Percentiles rank a stretch among this genome's conserved stretches.
These are phyloP conservation scores for Triangularia verruculosa DNA, from an alignment of 2,329 filamentous ascomycete species.

Conservation along the genomic window DNA sequence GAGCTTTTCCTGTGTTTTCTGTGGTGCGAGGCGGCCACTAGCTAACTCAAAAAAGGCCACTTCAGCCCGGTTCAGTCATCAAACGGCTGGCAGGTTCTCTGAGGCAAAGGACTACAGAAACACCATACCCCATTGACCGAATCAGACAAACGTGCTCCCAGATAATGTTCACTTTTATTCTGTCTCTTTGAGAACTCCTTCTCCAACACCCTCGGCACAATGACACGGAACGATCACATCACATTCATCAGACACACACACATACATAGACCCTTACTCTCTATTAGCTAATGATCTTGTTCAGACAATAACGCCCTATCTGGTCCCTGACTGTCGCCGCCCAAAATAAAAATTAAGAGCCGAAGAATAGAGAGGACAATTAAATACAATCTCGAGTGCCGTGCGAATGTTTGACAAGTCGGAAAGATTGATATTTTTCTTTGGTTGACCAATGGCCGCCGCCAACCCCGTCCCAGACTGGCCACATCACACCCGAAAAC, in stretches of 20 bases:
- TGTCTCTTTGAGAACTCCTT: too few species aligned
- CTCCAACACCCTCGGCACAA: too few species aligned
- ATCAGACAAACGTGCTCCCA: too few species aligned
- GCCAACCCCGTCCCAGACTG: background rate
- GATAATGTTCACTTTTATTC: too few species aligned
- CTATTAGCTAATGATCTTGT: conserved; percentile 29
- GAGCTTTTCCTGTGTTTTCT: too few species aligned
- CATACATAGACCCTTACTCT: conserved; percentile 24
- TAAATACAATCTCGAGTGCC: background rate
- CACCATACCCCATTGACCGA: too few species aligned
- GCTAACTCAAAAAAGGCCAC: too few species aligned
- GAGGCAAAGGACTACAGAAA: too few species aligned
- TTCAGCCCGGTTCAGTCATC: too few species aligned
- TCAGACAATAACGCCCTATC: conserved; percentile 15
- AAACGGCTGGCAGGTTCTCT: too few species aligned
- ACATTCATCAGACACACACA: background rate
- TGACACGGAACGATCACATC: too few species aligned
- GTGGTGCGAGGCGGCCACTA: too few species aligned
- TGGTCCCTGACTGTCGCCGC: conserved; percentile 3
- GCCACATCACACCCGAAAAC: background rate
- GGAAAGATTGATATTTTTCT: background rate
- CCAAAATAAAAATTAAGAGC: background rate
- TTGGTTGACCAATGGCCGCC: background rate
- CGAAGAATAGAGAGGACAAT: background rate
- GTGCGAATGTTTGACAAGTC: conserved; percentile 15